Evolutionary conservation across 768 basidiomycete species (phyloP).

Genomic region (Pleurotus tuoliensis): DNA sequence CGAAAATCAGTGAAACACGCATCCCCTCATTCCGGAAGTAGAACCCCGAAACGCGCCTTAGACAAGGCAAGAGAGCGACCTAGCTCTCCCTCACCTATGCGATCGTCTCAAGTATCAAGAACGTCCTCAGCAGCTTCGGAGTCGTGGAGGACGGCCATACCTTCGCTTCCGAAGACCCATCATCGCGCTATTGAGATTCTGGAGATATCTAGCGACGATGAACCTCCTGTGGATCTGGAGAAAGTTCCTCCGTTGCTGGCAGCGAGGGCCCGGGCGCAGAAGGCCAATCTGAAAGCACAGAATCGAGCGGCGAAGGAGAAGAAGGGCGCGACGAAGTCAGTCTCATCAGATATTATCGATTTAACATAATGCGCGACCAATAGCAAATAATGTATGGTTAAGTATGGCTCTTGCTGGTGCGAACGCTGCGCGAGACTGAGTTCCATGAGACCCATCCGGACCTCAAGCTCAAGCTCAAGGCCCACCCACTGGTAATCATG

Average conservation of each 20-base stretch:
- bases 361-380: constrained; percentile 2
- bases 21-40: constrained; percentile 11
- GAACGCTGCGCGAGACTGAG: too few relatives aligned
- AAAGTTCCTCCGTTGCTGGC: constrained; percentile 5
- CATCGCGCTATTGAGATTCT: constrained; percentile 20
- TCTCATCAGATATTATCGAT: constrained; percentile 6
- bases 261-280: constrained; percentile 1
- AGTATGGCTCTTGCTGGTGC: too few relatives aligned
- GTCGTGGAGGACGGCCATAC: not conserved
- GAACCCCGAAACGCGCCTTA: not conserved
- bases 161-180: not conserved
- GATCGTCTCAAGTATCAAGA: not conserved
- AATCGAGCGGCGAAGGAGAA: not conserved
- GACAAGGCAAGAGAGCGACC: not conserved
- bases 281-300: not conserved
- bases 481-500: too few relatives aligned
- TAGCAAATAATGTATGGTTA: too few relatives aligned
- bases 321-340: not conserved
- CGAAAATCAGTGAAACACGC: constrained; percentile 14
- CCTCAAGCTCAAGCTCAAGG: too few relatives aligned
- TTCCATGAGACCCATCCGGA: too few relatives aligned
- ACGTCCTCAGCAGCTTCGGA: not conserved
- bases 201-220: constrained; percentile 37
- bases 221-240: constrained; percentile 11
- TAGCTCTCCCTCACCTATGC: constrained; percentile 4